Base-by-base conservation (phyloP, 1,284 basidiomycete genomes). In the Puccinia horiana region DNA sequence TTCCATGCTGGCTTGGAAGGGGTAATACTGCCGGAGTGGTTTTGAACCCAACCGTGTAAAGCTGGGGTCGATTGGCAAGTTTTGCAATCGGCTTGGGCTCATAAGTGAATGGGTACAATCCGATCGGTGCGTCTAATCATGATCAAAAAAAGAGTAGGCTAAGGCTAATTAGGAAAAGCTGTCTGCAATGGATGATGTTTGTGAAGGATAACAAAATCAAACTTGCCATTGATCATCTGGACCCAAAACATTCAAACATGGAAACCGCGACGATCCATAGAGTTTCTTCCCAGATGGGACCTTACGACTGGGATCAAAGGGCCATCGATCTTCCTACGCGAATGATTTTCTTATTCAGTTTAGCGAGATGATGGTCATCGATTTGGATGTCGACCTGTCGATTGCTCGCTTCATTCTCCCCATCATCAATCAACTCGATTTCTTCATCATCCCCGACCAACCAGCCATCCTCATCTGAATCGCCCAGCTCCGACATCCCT, bases 251-350 rank as follows among this genome's bases (percentile, higher is more conserved):
- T 72, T 73, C 77, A 58, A 80, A 56, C 47, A 80, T 70, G 5
- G 35, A 40, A 40, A 40, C n/a, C 20, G 61, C 23, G 18, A 80
- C 77, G 16, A 42, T 86, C 0, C 92, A 92, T 80, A 93, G 88
- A 14, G 85, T 86, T 1, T 88, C 86, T 85, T 95, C 93, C 91
- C 91, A 94, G 83, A 89, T 90, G 37, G 93, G 92, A 0, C 94
- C 94, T 86, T 16, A 90, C 88, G 85, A 92, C 92, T 11, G 93
- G 91, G 4, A 94, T 90, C 23, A 95, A 89, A 1, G 92, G 92
- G 8, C 92, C 89, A 35, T 93, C 91, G 5, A 89, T 76, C 76
- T 84, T 86, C 92, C 92, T 85, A 92, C 89, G 87, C 91, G 92
- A 81, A 63, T 83, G 35, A 84, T 84, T 40, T 72, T 81, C 44